These are phyloP conservation scores for Globisporangium rhizosaccharum DNA, from an alignment of 352 stramenopile species.

Conservation along the genomic window DNA sequence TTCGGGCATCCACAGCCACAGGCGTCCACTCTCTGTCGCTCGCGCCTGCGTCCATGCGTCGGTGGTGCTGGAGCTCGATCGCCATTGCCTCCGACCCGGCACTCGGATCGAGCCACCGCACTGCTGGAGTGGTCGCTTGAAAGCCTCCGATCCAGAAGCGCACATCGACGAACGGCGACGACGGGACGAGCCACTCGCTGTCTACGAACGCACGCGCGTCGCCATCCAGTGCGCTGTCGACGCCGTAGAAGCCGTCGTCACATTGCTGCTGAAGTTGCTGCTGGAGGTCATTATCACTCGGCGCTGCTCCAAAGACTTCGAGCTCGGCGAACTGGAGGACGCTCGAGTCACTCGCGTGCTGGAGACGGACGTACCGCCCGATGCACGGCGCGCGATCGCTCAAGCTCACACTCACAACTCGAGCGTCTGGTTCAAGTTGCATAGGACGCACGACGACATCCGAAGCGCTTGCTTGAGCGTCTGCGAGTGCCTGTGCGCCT, in stretches of 20 bases:
- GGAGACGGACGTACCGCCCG: constrained; percentile 56
- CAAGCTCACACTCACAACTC: constrained; percentile 19
- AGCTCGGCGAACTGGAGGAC: constrained; percentile 66
- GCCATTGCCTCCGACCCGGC: constrained; percentile 4
- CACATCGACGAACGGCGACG: constrained; percentile 22
- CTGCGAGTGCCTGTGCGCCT: neutral
- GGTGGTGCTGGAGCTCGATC: constrained; percentile 7
- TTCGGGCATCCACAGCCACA: constrained; percentile 16
- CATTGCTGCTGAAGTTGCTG: constrained; percentile 5
- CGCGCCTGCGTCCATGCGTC: neutral
- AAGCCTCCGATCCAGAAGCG: constrained; percentile 74
- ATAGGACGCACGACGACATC: constrained; percentile 6
- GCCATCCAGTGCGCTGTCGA: constrained; percentile 24
- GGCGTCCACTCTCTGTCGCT: constrained; percentile 5
- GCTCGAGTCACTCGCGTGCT: constrained; percentile 34
- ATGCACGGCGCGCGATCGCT: constrained; percentile 1
- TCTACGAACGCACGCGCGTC: constrained; percentile 52
- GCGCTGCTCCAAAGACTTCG: constrained; percentile 30
- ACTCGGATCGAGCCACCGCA: constrained; percentile 37
- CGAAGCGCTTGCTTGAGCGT: neutral
- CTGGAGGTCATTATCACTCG: neutral
- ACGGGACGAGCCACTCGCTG: constrained; percentile 56
- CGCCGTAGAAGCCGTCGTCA: constrained; percentile 62
- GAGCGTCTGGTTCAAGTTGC: constrained; percentile 11
- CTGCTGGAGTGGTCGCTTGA: constrained; percentile 34